phyloP scores from a whole-genome alignment of 805 yeast species.

The Zygosaccharomyces lentus region DNA sequence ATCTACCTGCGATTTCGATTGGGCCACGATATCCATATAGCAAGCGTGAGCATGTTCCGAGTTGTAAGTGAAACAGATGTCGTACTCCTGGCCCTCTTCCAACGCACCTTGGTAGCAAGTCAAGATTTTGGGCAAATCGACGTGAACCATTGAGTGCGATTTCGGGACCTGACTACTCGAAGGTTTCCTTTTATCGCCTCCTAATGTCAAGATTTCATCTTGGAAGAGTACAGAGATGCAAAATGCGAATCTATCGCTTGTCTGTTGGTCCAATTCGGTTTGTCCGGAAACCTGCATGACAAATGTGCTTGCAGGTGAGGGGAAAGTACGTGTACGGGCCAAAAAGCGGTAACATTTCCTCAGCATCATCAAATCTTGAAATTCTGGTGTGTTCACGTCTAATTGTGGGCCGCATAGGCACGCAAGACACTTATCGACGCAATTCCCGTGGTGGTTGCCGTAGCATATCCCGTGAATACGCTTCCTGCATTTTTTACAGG shows the following conservation, averaged over 20 bases:
- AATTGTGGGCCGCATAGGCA: slow-evolving; percentile 26
- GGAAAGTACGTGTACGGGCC: slow-evolving; percentile 22
- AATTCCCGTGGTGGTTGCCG: slow-evolving; percentile 22
- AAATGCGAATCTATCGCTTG: slow-evolving; percentile 16
- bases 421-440: slow-evolving; percentile 25
- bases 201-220: slow-evolving; percentile 15
- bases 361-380: slow-evolving; percentile 34
- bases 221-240: slow-evolving; percentile 17
- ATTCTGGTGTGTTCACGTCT: slow-evolving; percentile 17
- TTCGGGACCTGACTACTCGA: slow-evolving; percentile 13
- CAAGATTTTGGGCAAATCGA: slow-evolving; percentile 25
- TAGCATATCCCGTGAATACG: slow-evolving; percentile 37
- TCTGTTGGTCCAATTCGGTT: slow-evolving; percentile 11
- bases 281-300: slow-evolving; percentile 15
- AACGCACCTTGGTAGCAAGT: slow-evolving; percentile 14
- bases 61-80: slow-evolving; percentile 19
- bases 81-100: slow-evolving; percentile 9
- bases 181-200: neutral
- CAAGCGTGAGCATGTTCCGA: slow-evolving; percentile 20
- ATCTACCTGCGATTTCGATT: slow-evolving; percentile 18
- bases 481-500: slow-evolving; percentile 34
- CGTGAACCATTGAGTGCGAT: slow-evolving; percentile 15
- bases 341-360: slow-evolving; percentile 36
- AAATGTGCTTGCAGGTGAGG: slow-evolving; percentile 15
- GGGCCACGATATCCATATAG: slow-evolving; percentile 21